phyloP scores from a whole-genome alignment of 2,329 filamentous ascomycete genomes.

The Fusarium pilosicola region DNA sequence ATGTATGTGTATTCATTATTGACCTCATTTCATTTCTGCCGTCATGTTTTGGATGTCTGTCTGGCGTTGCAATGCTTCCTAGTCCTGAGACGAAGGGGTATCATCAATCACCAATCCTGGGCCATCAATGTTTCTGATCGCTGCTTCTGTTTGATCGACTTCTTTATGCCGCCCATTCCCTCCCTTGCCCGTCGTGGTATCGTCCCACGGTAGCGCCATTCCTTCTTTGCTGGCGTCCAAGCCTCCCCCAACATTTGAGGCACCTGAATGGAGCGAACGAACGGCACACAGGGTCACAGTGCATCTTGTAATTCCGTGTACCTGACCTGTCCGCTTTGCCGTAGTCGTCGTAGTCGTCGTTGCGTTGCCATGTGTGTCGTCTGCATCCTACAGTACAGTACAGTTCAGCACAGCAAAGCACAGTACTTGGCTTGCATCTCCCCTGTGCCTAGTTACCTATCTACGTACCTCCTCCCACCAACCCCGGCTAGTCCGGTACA shows the following conservation, averaged over 20 bases:
- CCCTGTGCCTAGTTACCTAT: conserved; percentile 10
- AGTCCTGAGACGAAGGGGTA: conserved; percentile 36
- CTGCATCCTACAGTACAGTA: neutral
- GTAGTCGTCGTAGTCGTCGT: conserved; percentile 20
- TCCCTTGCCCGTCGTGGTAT: conserved; percentile 37
- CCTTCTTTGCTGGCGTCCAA: conserved; percentile 25
- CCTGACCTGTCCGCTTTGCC: conserved; percentile 6
- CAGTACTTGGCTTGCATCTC: conserved; percentile 14
- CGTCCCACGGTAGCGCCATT: conserved; percentile 43
- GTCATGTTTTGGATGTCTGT: conserved; percentile 34
- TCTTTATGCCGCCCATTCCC: conserved; percentile 34
- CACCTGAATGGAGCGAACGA: conserved; percentile 2
- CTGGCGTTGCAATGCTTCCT: conserved; percentile 33
- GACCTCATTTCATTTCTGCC: conserved; percentile 13
- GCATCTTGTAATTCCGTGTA: neutral
- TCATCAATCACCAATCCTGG: conserved; percentile 30
- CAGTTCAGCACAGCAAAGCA: neutral
- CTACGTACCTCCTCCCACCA: neutral
- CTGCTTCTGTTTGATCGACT: conserved; percentile 34
- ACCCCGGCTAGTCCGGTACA: conserved; percentile 32
- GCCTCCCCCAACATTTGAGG: conserved; percentile 27
- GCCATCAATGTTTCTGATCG: conserved; percentile 31
- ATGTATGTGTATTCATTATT: neutral
- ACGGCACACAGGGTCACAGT: conserved; percentile 27
- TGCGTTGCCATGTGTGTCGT: conserved; percentile 3